Percentiles rank a stretch among this genome's conserved stretches.
Evolutionary conservation across 352 stramenopile genomes (phyloP).

Genomic region (Elongisporangium undulatum): DNA sequence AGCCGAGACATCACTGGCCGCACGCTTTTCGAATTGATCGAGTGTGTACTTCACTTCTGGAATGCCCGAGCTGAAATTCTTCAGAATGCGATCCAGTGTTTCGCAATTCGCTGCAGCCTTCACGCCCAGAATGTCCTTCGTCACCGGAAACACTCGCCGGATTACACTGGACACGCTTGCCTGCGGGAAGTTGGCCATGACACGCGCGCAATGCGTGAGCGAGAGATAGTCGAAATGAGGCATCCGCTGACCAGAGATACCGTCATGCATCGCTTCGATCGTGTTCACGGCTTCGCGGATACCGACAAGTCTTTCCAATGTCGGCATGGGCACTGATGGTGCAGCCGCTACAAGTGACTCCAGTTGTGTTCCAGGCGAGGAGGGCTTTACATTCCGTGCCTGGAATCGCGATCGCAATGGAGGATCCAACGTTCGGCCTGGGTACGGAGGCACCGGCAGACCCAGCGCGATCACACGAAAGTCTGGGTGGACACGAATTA

Average conservation of each 20-base stretch:
- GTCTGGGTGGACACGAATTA: constrained; percentile 85
- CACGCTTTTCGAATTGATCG: constrained; percentile 26
- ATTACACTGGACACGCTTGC: constrained; percentile 30
- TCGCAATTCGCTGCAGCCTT: constrained; percentile 41
- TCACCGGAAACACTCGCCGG: constrained; percentile 54
- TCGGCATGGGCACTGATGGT: constrained; percentile 41
- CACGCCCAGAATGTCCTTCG: constrained; percentile 31
- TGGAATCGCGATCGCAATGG: constrained; percentile 86
- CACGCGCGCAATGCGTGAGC: constrained; percentile 46
- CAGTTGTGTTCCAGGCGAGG: constrained; percentile 57
- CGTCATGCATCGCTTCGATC: constrained; percentile 56
- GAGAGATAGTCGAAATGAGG: constrained; percentile 70
- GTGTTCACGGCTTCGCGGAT: constrained; percentile 69
- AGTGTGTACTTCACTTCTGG: constrained; percentile 27
- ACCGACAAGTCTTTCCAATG: constrained; percentile 62
- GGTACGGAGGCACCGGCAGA: constrained; percentile 83
- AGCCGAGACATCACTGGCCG: constrained; percentile 10
- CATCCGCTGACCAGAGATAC: constrained; percentile 40
- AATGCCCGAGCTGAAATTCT: constrained; percentile 31
- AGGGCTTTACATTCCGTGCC: constrained; percentile 59
- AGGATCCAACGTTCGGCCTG: constrained; percentile 79
- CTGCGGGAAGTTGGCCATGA: constrained; percentile 47
- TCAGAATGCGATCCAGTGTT: constrained; percentile 48
- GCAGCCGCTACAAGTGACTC: constrained; percentile 43
- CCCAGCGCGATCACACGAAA: constrained; percentile 94